Evolutionary conservation across 129 eudicot genomes (phyloP).

Genomic region (Flaveria brownii): DNA sequence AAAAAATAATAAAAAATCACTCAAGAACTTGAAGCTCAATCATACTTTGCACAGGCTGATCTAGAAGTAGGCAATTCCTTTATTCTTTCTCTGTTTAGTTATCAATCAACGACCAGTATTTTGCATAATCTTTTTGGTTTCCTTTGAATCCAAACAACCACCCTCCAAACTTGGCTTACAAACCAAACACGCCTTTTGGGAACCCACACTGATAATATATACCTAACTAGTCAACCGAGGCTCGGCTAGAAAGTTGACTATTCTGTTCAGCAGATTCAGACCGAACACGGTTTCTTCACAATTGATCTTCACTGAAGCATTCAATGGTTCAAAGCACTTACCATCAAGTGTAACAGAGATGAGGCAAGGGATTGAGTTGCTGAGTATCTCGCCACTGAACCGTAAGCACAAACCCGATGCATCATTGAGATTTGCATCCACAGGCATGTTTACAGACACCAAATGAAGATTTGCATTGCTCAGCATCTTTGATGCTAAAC

Average conservation of each 20-base stretch:
- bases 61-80: not conserved
- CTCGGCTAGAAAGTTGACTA: constrained; percentile 78
- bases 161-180: constrained; percentile 7
- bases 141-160: constrained; percentile 4
- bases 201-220: not conserved
- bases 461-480: constrained; percentile 75
- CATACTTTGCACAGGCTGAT: constrained; percentile 28
- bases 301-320: constrained; percentile 71
- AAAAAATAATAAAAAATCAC: not conserved
- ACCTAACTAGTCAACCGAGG: constrained; percentile 34
- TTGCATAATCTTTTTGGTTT: not conserved
- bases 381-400: constrained; percentile 77
- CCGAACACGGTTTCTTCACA: constrained; percentile 99
- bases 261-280: constrained; percentile 78
- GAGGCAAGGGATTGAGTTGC: constrained; percentile 72
- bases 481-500: constrained; percentile 75
- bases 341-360: constrained; percentile 77
- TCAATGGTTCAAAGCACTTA: constrained; percentile 75
- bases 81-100: not conserved
- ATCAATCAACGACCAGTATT: constrained; percentile 7
- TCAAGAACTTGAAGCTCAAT: constrained; percentile 23
- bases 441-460: constrained; percentile 84
- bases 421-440: constrained; percentile 71
- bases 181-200: constrained; percentile 13
- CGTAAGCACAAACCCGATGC: constrained; percentile 79